Percentiles rank a stretch among this genome's conserved stretches.
phyloP scores from a whole-genome alignment of 169 alveolate genomes.

The Ichthyophthirius multifiliis region DNA sequence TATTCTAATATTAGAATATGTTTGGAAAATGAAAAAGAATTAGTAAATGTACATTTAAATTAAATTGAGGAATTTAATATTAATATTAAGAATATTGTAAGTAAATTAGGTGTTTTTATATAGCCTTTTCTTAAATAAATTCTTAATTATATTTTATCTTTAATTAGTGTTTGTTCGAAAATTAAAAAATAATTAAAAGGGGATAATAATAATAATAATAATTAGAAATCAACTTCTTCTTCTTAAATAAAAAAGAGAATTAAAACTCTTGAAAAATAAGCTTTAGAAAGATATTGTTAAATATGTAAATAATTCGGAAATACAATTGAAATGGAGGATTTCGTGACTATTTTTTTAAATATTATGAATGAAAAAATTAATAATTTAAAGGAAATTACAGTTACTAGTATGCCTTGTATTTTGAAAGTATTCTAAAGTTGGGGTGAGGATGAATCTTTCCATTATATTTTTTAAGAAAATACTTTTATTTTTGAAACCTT shows the following conservation, averaged over 20 bases:
- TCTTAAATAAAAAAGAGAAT: not conserved
- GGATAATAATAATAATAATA: not conserved
- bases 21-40: not conserved
- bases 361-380: not conserved
- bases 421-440: not conserved
- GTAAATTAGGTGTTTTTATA: not conserved
- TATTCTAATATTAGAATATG: not conserved
- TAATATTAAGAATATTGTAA: not conserved
- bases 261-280: not conserved
- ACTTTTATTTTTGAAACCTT: not conserved
- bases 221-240: too few species aligned
- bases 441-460: not conserved
- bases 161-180: not conserved
- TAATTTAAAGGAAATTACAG: not conserved
- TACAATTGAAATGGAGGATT: not conserved
- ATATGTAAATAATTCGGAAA: not conserved
- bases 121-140: not conserved
- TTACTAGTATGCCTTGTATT: not conserved
- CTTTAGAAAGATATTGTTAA: not conserved
- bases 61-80: not conserved
- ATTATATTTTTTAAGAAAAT: not conserved
- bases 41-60: not conserved
- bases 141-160: not conserved
- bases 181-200: not conserved
- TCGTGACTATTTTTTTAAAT: not conserved